Evolutionary conservation across 176 grass and related monocot genomes (phyloP), one percentile per base, ranked within the genome.

Genomic region (Elymus sibiricus): DNA sequence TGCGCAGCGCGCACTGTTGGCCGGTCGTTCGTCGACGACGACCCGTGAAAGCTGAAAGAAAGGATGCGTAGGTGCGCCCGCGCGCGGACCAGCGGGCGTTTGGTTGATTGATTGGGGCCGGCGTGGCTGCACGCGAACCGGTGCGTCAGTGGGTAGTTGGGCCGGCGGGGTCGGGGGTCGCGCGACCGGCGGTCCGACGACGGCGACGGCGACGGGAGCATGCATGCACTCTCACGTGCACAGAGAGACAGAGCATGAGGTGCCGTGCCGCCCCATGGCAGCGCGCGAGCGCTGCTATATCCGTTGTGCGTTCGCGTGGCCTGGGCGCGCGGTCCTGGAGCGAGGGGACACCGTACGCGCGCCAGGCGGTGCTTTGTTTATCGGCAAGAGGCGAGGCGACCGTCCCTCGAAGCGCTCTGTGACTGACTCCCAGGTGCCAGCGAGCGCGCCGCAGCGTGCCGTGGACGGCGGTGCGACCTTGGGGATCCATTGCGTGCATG

Each of bases 341-440:
- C 83, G 29, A 90, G 88, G 88, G 83, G 83, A 78, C 83, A 90
- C 83, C 88, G 83, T 78, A 78, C 83, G 78, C 70, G 70, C 78
- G 22, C 44, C 55, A 82, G 82, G 67, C 60, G 88, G 83, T 34
- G 44, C 67, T 9, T 77, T 85, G 42, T 9, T 77, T 85, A 62
- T 85, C 88, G 27, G 2, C 22, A 10, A 1, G 3, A 11, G 58
- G 58, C 39, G n/a, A 19, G 38, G 55, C 56, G 58, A 22, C 65
- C 65, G 67, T 11, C 67, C 19, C 67, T 38, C 66, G 2, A 17
- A 4, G 51, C 51, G 51, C 15, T 55, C 2, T 43, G 5, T 53
- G 42, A 43, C 51, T 55, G 56, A 22, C 56, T 60, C 56, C 58
- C 22, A 60, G 51, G 51, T 55, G 17, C 51, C 17, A 21, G 51